Conservation (phyloP, 139 green algal genomes). For the Auxenochlorella pyrenoidosa region DNA sequence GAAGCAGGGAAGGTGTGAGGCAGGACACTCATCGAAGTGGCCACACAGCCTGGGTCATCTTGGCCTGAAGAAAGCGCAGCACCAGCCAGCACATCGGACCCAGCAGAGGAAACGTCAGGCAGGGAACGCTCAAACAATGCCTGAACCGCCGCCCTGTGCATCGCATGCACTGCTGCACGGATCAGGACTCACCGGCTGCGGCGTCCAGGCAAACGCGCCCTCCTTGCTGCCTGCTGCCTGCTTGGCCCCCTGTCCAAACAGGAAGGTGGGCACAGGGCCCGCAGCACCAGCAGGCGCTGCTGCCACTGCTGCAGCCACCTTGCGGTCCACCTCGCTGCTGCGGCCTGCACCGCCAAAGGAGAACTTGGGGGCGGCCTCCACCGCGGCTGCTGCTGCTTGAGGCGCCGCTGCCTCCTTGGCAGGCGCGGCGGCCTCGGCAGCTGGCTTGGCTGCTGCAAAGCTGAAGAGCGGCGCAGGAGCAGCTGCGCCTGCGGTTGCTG, state of each 20-base stretch:
- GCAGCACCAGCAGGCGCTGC: neutral
- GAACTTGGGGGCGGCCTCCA: neutral
- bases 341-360: conserved; percentile 31
- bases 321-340: neutral
- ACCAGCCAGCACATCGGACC: too few relatives aligned
- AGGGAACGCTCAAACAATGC: too few relatives aligned
- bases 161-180: neutral
- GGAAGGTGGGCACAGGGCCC: conserved; percentile 3
- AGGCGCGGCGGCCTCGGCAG: neutral
- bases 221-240: neutral
- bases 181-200: neutral
- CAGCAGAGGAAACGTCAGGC: too few relatives aligned
- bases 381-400: neutral
- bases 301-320: conserved; percentile 20
- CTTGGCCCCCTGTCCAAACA: conserved; percentile 6
- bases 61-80: neutral
- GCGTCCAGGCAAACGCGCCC: neutral
- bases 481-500: neutral
- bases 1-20: neutral
- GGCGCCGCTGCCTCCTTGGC: neutral
- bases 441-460: conserved; percentile 1
- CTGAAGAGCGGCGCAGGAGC: conserved; percentile 3
- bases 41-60: too few relatives aligned
- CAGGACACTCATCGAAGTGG: too few relatives aligned
- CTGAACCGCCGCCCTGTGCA: neutral